phyloP scores from a whole-genome alignment of 2,329 filamentous ascomycete species.

The Exophiala spinifera region DNA sequence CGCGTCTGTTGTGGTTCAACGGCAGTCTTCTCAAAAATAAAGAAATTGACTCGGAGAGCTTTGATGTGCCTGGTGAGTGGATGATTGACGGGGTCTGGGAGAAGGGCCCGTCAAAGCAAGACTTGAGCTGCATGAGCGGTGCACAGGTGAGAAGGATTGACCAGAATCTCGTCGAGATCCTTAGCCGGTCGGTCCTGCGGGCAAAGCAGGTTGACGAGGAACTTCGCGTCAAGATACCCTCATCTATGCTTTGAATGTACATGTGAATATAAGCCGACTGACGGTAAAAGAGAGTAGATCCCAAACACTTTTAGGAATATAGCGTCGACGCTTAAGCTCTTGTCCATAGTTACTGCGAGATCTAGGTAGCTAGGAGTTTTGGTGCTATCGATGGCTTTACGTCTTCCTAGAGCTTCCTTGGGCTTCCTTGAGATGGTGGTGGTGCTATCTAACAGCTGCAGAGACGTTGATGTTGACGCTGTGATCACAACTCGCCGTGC shows the following conservation, averaged over 20 bases:
- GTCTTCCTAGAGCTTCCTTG: too few relatives aligned
- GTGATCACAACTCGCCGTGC: slow-evolving; percentile 20
- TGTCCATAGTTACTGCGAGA: too few relatives aligned
- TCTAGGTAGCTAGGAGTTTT: too few relatives aligned
- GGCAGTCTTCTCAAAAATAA: slow-evolving; percentile 45
- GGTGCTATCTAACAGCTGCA: not conserved
- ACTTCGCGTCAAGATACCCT: slow-evolving; percentile 3
- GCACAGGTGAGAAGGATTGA: slow-evolving; percentile 6
- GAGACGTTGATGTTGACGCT: not conserved
- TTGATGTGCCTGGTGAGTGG: slow-evolving; percentile 39
- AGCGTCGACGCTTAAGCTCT: too few relatives aligned
- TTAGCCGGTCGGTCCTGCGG: not conserved
- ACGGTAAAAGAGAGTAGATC: too few relatives aligned
- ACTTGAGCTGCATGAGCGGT: slow-evolving; percentile 17
- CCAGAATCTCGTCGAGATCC: not conserved
- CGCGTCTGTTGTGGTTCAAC: slow-evolving; percentile 44
- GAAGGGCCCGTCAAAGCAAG: slow-evolving; percentile 12
- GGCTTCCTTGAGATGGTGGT: not conserved
- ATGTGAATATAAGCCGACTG: not conserved
- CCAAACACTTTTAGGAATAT: too few relatives aligned
- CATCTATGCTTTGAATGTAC: slow-evolving; percentile 7
- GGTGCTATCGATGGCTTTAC: too few relatives aligned
- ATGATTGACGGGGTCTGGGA: slow-evolving; percentile 39
- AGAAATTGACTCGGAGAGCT: slow-evolving; percentile 32
- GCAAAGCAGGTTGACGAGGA: slow-evolving; percentile 5